Conservation (phyloP, 2,329 filamentous ascomycete genomes). For the Claviceps africana region DNA sequence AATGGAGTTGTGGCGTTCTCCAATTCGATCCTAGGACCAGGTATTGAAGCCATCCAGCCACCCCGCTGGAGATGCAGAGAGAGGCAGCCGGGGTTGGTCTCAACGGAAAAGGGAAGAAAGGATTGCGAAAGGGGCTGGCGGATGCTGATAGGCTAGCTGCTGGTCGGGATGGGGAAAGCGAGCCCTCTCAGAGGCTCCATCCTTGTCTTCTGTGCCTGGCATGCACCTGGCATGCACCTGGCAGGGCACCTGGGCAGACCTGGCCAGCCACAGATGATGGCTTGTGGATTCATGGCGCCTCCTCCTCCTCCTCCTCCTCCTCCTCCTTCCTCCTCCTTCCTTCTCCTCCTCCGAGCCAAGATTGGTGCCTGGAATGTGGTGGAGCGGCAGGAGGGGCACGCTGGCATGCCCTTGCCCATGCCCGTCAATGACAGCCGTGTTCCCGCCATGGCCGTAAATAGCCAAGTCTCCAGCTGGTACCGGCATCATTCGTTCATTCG, state of each 20-base stretch:
- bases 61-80: background rate
- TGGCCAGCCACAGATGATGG: background rate
- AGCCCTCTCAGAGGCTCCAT: too few species aligned
- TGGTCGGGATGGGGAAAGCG: background rate
- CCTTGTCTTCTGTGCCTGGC: background rate
- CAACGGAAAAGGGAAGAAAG: background rate
- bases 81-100: background rate
- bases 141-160: background rate
- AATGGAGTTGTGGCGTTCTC: background rate
- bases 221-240: background rate
- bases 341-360: too few species aligned
- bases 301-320: too few species aligned
- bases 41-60: too few species aligned
- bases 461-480: too few species aligned
- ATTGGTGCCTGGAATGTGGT: too few species aligned
- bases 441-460: background rate
- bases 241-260: background rate
- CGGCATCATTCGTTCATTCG: background rate
- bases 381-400: background rate
- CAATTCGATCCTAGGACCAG: background rate
- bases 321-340: too few species aligned
- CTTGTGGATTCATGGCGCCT: too few species aligned
- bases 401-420: background rate
- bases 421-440: too few species aligned
- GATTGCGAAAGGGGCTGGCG: background rate